phyloP scores from a whole-genome alignment of 129 eudicot genomes.

The Flaveria robusta region DNA sequence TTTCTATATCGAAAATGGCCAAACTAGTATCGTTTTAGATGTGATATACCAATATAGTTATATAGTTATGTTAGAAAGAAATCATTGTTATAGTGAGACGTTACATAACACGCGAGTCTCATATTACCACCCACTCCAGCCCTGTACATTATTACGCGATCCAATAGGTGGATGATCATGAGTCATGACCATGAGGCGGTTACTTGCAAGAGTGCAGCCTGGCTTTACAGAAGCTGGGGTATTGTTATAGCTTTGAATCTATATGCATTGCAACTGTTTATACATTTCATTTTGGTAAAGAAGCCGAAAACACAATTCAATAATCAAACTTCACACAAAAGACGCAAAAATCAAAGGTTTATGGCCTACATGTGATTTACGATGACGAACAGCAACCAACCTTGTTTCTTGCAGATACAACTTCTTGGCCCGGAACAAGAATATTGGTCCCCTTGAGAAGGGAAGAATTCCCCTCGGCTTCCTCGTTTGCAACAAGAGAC shows the following conservation, averaged over 20 bases:
- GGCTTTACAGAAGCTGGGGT: too few species aligned
- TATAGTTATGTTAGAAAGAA: too few species aligned
- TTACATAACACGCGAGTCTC: too few species aligned
- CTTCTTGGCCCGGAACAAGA: constrained; percentile 59
- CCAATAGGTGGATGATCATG: too few species aligned
- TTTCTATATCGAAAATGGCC: too few species aligned
- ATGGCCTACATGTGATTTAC: constrained; percentile 24
- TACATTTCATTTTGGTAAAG: not conserved
- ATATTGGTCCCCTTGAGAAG: constrained; percentile 74
- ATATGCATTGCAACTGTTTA: constrained; percentile 6
- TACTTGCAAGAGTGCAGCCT: too few species aligned
- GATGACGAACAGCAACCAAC: constrained; percentile 62
- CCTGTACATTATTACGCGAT: too few species aligned
- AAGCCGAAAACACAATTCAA: not conserved
- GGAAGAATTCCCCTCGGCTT: constrained; percentile 59
- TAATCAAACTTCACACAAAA: constrained; percentile 2
- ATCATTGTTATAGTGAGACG: too few species aligned
- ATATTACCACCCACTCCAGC: too few species aligned
- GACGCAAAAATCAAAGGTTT: not conserved
- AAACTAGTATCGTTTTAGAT: too few species aligned
- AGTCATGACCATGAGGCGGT: too few species aligned
- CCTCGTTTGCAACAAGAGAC: constrained; percentile 76
- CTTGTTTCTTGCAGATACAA: constrained; percentile 44
- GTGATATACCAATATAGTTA: too few species aligned
- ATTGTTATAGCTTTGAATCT: not conserved